Evolutionary conservation across 2,329 filamentous ascomycete species (phyloP).

Genomic region (Colletotrichum karsti): DNA sequence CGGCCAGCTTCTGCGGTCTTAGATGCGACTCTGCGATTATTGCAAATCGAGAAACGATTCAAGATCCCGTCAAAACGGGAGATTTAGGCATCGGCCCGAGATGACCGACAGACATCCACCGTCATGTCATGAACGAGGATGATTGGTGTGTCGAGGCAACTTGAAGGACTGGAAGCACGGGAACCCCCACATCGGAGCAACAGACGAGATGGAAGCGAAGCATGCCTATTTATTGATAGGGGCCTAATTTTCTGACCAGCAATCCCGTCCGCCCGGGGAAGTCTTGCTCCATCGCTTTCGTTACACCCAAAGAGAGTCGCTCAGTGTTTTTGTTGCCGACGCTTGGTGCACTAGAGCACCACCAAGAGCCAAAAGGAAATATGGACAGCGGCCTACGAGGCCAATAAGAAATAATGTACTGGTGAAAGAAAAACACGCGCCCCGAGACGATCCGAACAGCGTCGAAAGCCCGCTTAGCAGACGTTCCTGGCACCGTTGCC

Average conservation of each 20-base stretch:
- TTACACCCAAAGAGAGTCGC: not conserved
- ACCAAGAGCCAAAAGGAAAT: not conserved
- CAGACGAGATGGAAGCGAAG: not conserved
- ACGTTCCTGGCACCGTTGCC: constrained; percentile 52
- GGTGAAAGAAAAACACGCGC: not conserved
- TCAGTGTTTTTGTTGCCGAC: not conserved
- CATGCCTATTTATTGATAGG: not conserved
- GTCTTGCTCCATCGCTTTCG: not conserved
- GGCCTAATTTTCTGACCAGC: not conserved
- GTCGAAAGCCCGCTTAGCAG: constrained; percentile 41
- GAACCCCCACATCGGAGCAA: not conserved
- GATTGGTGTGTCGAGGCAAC: not conserved
- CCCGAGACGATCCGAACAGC: not conserved
- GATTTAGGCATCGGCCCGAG: not conserved
- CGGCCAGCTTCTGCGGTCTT: not conserved
- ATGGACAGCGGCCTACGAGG: not conserved
- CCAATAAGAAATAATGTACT: constrained; percentile 6
- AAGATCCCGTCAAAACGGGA: not conserved
- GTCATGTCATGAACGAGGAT: not conserved
- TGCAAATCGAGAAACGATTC: not conserved
- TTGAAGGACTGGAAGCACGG: not conserved
- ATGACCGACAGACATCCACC: not conserved
- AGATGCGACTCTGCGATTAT: not conserved
- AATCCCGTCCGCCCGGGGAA: not conserved
- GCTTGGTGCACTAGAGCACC: not conserved